Conservation (phyloP, 768 basidiomycete genomes). For the Rhizopogon sp. region DNA sequence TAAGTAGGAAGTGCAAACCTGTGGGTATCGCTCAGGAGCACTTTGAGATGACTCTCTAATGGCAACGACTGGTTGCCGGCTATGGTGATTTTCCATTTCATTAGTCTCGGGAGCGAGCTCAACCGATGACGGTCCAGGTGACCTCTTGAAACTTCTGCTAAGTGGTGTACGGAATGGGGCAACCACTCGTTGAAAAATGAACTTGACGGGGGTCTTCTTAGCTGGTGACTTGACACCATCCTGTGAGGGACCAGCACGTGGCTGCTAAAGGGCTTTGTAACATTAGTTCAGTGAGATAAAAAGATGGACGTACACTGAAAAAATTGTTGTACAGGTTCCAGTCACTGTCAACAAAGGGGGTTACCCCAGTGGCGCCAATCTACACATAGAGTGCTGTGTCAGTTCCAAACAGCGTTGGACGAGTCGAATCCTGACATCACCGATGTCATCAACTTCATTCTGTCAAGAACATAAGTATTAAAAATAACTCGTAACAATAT, state of each 20-base stretch:
- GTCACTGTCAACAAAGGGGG: too few relatives aligned
- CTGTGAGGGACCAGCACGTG: too few relatives aligned
- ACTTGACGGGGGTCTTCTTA: too few relatives aligned
- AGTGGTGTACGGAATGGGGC: background rate
- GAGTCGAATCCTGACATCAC: background rate
- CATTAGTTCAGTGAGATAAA: background rate
- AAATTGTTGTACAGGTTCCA: background rate
- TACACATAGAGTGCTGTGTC: background rate
- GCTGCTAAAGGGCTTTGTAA: too few relatives aligned
- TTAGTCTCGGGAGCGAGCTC: too few relatives aligned
- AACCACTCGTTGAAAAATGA: too few relatives aligned
- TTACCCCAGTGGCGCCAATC: background rate
- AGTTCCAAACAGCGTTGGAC: background rate
- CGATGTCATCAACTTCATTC: background rate
- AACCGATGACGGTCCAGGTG: too few relatives aligned
- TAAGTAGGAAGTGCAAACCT: background rate
- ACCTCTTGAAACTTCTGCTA: too few relatives aligned
- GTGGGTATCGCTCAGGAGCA: background rate
- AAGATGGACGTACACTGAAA: background rate
- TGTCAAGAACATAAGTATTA: background rate
- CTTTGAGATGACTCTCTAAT: too few relatives aligned
- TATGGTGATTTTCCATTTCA: too few relatives aligned
- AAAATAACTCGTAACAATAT: background rate
- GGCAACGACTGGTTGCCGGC: too few relatives aligned
- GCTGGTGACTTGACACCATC: too few relatives aligned